These are phyloP conservation scores for Xylaria sp. DNA, from an alignment of 495 filamentous ascomycete species.

Conservation along the genomic window DNA sequence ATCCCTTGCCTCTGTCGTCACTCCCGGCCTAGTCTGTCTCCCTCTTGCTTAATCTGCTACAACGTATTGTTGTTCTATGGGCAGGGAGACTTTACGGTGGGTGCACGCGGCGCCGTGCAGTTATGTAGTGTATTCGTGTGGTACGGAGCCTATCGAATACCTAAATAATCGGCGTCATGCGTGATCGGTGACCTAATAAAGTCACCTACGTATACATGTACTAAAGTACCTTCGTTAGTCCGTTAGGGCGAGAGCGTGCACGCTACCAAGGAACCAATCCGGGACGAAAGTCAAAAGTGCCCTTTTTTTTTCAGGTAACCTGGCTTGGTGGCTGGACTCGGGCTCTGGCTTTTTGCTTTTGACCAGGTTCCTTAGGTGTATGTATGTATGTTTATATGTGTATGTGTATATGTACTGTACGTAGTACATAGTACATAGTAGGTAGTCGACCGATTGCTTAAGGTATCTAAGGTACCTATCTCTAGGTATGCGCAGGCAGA, in stretches of 20 bases:
- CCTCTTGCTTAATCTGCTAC: neutral
- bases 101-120: neutral
- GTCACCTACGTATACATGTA: neutral
- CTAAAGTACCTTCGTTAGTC: no score
- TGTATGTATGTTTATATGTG: no score
- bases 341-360: neutral
- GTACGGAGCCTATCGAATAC: neutral
- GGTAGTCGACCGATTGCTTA: neutral
- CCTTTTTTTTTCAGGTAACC: neutral
- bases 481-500: no score
- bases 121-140: neutral
- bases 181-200: neutral
- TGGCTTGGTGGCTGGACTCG: constrained; percentile 10
- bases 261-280: neutral
- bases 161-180: neutral
- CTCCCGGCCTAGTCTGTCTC: neutral
- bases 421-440: no score
- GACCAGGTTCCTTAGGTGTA: neutral
- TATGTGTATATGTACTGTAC: no score
- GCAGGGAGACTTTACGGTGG: neutral
- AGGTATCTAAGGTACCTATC: no score
- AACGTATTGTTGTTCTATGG: neutral
- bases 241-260: neutral
- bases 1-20: neutral
- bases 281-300: neutral